Conservation (phyloP, 345 rosid species). For the Iberis pinnata region DNA sequence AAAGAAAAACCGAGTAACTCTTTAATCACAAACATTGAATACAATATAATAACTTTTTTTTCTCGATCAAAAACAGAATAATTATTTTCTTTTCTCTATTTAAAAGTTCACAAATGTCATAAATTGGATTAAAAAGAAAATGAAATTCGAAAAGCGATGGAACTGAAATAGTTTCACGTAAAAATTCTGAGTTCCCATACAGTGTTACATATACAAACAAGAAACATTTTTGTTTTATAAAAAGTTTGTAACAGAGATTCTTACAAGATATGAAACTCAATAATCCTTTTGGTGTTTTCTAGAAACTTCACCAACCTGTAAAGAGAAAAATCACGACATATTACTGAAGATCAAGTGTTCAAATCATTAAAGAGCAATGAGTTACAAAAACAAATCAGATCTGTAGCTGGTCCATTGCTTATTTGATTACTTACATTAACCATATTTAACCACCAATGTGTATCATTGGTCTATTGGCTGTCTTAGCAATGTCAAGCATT, state of each 20-base stretch:
- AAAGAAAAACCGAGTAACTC: too few species aligned
- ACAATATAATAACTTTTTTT: too few species aligned
- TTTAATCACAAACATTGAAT: too few species aligned
- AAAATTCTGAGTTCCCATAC: constrained; percentile 12
- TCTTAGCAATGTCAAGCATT: constrained; percentile 80
- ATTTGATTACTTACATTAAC: background rate
- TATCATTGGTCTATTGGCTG: constrained; percentile 77
- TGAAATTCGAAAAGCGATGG: background rate
- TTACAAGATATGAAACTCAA: constrained; percentile 17
- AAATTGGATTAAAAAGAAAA: background rate
- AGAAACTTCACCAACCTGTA: constrained; percentile 13
- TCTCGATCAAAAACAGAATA: too few species aligned
- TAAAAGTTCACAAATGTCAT: too few species aligned
- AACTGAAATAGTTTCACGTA: constrained; percentile 6
- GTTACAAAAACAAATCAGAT: background rate
- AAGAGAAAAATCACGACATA: background rate
- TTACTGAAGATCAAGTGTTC: background rate
- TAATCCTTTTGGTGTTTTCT: constrained; percentile 5
- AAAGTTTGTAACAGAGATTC: constrained; percentile 11
- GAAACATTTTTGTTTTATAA: constrained; percentile 13
- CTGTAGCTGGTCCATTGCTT: background rate
- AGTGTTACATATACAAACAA: constrained; percentile 15
- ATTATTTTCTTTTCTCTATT: too few species aligned
- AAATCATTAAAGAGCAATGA: background rate
- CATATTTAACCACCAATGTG: constrained; percentile 65